Base-by-base conservation (phyloP, 2,329 filamentous ascomycete species). In the Colletotrichum plurivorum region DNA sequence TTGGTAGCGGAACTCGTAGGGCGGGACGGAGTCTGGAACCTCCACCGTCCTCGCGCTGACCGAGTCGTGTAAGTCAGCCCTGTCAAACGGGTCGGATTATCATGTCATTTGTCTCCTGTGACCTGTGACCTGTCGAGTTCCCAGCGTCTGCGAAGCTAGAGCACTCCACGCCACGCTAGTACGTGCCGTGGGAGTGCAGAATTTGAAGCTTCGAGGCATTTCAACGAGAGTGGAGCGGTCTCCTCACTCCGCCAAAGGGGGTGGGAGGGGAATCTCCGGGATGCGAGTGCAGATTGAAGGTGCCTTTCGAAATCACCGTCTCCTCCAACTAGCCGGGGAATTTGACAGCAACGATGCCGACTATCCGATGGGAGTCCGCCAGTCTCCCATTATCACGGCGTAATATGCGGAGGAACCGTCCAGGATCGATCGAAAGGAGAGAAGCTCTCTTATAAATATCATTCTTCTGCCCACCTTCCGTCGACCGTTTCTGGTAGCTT, bases 151-250 rank as follows among this genome's bases (percentile, higher is more conserved):
- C 20, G 20, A 16, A 48, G 16, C 27, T 41, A 10, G 25, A 12
- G 45, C 54, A 25, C 36, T n/a, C 9, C 62, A 52, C 62, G 18
- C 49, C 22, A 27, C 52, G 18, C 41, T 61, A 61, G 31, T 22
- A 20, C 41, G 63, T 31, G 56, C 49, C 49, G 18, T 49, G n/a
- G 55, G 49, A 43, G 52, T 52, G 55, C 62, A 66, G 49, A 43
- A 51, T 60, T 15, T 53, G 55, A 69, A 60, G 51, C 49, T 56
- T 56, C 55, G 51, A 51, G 60, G 13, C 13, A 56, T 60, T 51
- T 16, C n/a, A n/a, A 53, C 13, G 22, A 45, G 36, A 51, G 43
- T 59, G 51, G 46, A 51, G 48, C 49, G n/a, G 27, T 22, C 27
- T 43, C 27, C 43, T 69, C 53, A 31, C 15, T 54, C 48, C 52